Percentiles rank a stretch among this genome's conserved stretches.
Evolutionary conservation across 1,139 yeast genomes (phyloP).

Genomic region (Fermentozyma sake): DNA sequence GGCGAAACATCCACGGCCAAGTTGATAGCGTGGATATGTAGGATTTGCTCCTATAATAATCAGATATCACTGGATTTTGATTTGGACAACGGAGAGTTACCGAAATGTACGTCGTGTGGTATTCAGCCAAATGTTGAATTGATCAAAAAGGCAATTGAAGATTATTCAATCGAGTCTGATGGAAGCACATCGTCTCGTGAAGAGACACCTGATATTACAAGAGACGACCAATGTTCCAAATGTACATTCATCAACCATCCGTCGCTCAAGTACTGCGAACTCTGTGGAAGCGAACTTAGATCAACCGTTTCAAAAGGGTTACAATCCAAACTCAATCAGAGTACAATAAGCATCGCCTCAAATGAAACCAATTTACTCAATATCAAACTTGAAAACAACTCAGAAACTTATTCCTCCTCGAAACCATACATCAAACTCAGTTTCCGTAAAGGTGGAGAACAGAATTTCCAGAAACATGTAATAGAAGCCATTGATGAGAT

Average conservation of each 20-base stretch:
- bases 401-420: conserved; percentile 29
- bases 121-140: conserved; percentile 24
- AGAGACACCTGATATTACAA: conserved; percentile 2
- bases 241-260: conserved; percentile 90
- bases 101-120: conserved; percentile 77
- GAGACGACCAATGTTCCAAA: conserved; percentile 58
- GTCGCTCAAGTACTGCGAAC: conserved; percentile 71
- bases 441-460: conserved; percentile 59
- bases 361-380: conserved; percentile 10
- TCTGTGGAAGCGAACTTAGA: conserved; percentile 68
- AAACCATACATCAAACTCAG: conserved; percentile 50
- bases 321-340: conserved; percentile 5
- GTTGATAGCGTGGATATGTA: conserved; percentile 61
- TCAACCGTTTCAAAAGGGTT: conserved; percentile 15
- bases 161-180: neutral
- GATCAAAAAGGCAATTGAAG: conserved; percentile 4
- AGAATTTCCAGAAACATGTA: conserved; percentile 40
- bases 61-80: conserved; percentile 33
- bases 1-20: conserved; percentile 4
- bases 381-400: conserved; percentile 24
- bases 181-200: neutral
- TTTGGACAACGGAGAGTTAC: conserved; percentile 31
- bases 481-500: conserved; percentile 39
- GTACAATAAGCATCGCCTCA: conserved; percentile 1
- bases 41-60: conserved; percentile 75